Evolutionary conservation across 2,329 filamentous ascomycete species (phyloP), one percentile per base, ranked within the genome.

Genomic region (Dichotomopilus funicola): DNA sequence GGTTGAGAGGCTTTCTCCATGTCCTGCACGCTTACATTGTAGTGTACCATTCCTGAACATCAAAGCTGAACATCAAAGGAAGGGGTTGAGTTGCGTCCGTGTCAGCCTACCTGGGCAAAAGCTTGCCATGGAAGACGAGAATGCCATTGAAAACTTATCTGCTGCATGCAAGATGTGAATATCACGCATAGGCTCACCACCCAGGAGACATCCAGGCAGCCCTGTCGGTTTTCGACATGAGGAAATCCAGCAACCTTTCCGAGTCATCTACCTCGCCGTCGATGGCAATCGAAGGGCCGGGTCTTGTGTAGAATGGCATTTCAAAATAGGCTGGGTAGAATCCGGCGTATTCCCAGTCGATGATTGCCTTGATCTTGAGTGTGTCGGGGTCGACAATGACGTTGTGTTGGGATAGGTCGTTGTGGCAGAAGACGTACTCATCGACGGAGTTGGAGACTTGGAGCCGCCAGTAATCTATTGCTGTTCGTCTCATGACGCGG

Each of bases 251-350:
- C 36, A 59, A 33, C 33, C 42, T 27, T 3, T n/a, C 19, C 7
- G 51, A 46, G 31, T 67, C 62, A 36, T 65, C 55, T 0, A 49
- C 49, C 53, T 68, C 67, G 40, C 59, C 65, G 2, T 57, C 54
- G 2, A 66, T 51, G 1, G 66, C 62, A 13, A 61, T 53, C 1
- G 63, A 65, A 27, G 62, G 63, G 1, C 63, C 63, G 1, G 51
- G 49, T 5, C 63, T 49, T 0, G 43, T 56, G 31, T 63, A 67
- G 19, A 62, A 66, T 2, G 55, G 50, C 40, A 43, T 51, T 51
- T 69, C 65, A 52, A 70, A 70, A 46, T 62, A 52, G 3, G 43
- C n/a, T 1, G 66, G 64, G 40, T 55, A 65, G 55, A 66, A 66
- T 3, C 63, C 64, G 10, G 51, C 61, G 50, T 61, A 65, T 51